Base-by-base conservation (phyloP, 2,329 filamentous ascomycete genomes). In the Onygena corvina region DNA sequence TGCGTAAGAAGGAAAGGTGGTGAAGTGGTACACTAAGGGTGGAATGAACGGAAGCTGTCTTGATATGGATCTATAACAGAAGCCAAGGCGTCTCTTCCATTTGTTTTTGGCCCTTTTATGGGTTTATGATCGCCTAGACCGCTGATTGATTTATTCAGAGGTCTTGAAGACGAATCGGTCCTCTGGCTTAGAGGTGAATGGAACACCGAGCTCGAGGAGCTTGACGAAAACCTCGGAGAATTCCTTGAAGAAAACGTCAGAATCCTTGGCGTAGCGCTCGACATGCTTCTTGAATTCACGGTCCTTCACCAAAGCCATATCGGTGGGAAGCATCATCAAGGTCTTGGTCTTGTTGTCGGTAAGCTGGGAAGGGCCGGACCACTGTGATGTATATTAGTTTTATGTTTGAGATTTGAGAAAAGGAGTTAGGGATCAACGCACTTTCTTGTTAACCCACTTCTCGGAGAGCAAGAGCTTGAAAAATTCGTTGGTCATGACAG, bases 311-410 rank as follows among this genome's bases (percentile, higher is more conserved):
- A 96, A 75, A 50, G 83, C 84, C 71, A 93, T 81, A 64, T 98
- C 90, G 56, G 87, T 84, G 48, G 92, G 92, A 67, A 98, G 74
- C 90, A 98, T 96, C 92, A 98, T 96, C 60, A 96, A 73, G 35
- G 76, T 76, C 78, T 94, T 89, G 61, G 83, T 86, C 63, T 75
- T 79, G 72, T 85, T 84, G 71, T 96, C 89, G 71, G 94, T 82
- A 65, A 83, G 90, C 77, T 93, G 89, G 70, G 82, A 81, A 57
- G 88, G 88, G 23, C 92, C 90, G 60, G 89, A 80, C 90, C 87
- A 94, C 77, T 59, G 31, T 42, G 27, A 11, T 38, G 16, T 4
- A 30, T 11, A 35, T 53, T 40, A 52, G 42, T n/a, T 16, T 33
- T 8, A 20, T 25, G 36, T 9, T 23, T 14, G 25, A 27, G 27